Base-by-base conservation (phyloP, 1,139 yeast species). In the Sugiyamaella xylanicola region DNA sequence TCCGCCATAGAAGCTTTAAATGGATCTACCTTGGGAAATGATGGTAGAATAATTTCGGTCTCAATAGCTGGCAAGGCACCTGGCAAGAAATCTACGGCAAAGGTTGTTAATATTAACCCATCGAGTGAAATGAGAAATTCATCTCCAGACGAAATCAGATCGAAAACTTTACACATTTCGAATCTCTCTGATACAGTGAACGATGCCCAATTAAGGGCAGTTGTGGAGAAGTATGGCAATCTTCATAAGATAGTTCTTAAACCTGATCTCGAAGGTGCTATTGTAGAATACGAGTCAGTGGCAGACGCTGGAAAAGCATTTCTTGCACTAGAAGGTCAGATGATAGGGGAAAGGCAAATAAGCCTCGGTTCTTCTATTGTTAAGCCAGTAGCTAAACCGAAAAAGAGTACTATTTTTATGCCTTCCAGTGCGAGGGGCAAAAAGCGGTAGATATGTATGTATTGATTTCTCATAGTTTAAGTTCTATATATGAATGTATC, bases 301-400 rank as follows among this genome's bases (percentile, higher is more conserved):
- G 67, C 72, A 11, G 79, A 77, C 55, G 81, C 87, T 2, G 93
- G 95, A 0, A 77, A 71, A 54, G 87, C 87, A 0, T 71, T 77
- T 0, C 67, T 87, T 68, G 68, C 70, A 2, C 63, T 85, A n/a
- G 77, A 79, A 41, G 81, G 83, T 0, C 62, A 62, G 9, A 63
- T 59, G 7, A 70, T 81, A 22, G 78, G 76, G 11, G 77, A 73
- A 0, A 68, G 65, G 27, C 51, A 53, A 0, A 63, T 84, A 1
- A 51, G 41, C 8, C 56, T 61, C 22, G 54, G 50, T 9, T 16
- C 40, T 1, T 54, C 54, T n/a, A 53, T 49, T 40, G 22, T 32
- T 1, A 41, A 36, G 40, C 47, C 51, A 2, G 36, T 43, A 2
- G 49, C 29, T 13, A 48, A 47, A 11, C 45, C 45, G n/a, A 53